Evolutionary conservation across 768 basidiomycete species (phyloP).

Genomic region (Suillus tomentosus): DNA sequence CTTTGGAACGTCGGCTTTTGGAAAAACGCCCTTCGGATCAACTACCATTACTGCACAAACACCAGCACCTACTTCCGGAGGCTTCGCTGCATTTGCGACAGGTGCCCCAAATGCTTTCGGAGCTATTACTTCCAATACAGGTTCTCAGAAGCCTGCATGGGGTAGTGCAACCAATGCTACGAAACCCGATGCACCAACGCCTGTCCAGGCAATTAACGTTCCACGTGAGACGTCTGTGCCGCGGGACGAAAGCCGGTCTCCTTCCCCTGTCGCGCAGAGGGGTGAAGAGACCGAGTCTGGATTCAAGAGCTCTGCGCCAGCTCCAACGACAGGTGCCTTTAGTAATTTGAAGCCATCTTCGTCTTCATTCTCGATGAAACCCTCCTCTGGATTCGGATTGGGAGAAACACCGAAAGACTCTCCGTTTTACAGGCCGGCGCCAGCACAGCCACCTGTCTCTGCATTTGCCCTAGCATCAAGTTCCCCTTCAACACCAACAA

Average conservation of each 20-base stretch:
- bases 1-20: conserved; percentile 44
- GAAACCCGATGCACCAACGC: conserved; percentile 16
- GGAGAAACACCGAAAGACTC: conserved; percentile 43
- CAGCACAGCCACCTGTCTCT: conserved; percentile 37
- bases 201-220: conserved; percentile 10
- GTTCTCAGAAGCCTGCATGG: conserved; percentile 27
- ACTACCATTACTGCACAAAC: conserved; percentile 16
- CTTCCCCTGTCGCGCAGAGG: conserved; percentile 24
- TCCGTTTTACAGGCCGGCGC: conserved; percentile 51
- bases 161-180: conserved; percentile 11
- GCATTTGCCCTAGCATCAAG: conserved; percentile 36
- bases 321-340: conserved; percentile 40
- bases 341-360: conserved; percentile 37
- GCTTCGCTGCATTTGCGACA: conserved; percentile 39
- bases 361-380: conserved; percentile 37
- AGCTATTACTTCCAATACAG: conserved; percentile 19
- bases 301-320: conserved; percentile 26
- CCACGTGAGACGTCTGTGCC: conserved; percentile 17
- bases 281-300: conserved; percentile 13
- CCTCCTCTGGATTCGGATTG: conserved; percentile 36
- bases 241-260: conserved; percentile 30
- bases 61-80: conserved; percentile 30
- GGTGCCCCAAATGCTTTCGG: conserved; percentile 32
- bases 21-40: conserved; percentile 35
- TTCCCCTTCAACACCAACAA: conserved; percentile 28